Evolutionary conservation across 768 basidiomycete genomes (phyloP).

Genomic region (Zangia roseola): DNA sequence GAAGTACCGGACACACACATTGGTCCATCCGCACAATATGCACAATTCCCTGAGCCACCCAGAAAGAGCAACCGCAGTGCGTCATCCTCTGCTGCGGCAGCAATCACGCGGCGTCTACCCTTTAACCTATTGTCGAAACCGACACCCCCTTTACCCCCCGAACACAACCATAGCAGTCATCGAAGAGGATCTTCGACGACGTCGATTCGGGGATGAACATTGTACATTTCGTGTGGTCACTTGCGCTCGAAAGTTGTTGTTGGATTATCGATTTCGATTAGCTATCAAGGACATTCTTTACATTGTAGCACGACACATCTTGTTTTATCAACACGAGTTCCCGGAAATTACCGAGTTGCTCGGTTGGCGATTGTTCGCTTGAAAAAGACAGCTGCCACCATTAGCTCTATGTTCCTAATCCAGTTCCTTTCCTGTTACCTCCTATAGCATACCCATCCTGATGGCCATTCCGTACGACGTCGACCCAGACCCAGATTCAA

Average conservation of each 20-base stretch:
- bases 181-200: conserved; percentile 45
- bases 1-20: conserved; percentile 52
- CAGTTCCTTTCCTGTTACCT: not conserved
- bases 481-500: conserved; percentile 69
- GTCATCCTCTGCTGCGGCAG: conserved; percentile 49
- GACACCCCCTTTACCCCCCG: conserved; percentile 33
- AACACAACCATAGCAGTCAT: conserved; percentile 32
- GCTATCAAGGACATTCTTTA: conserved; percentile 20
- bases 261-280: no score
- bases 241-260: conserved; percentile 19
- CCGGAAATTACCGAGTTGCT: conserved; percentile 27
- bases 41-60: conserved; percentile 71
- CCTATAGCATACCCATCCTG: not conserved
- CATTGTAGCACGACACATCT: conserved; percentile 17
- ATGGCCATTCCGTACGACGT: conserved; percentile 61
- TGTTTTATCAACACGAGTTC: not conserved
- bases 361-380: conserved; percentile 2
- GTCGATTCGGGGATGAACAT: conserved; percentile 33
- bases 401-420: conserved; percentile 10
- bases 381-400: conserved; percentile 10
- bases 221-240: conserved; percentile 12
- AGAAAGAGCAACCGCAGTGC: conserved; percentile 38
- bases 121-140: conserved; percentile 67
- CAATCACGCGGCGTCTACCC: conserved; percentile 54
- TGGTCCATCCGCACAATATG: conserved; percentile 71